A percentile compares a stretch with the other conserved stretches of the same genome.
These are phyloP conservation scores for Mycena vitilis DNA, from an alignment of 768 basidiomycete species.

Conservation along the genomic window DNA sequence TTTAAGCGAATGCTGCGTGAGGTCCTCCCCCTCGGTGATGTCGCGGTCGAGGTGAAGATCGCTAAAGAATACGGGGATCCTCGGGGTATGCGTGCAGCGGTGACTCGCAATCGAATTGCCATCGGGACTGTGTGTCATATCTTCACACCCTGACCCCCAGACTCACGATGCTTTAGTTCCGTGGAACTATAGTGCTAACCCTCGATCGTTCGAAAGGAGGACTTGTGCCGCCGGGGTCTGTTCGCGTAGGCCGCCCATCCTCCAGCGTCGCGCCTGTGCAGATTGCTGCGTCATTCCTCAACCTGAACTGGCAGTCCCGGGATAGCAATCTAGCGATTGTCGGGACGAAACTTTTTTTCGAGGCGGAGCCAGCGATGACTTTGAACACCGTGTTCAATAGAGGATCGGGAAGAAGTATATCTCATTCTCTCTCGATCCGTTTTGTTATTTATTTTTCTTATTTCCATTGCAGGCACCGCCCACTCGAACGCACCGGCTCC, in stretches of 20 bases:
- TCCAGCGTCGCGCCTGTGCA: neutral
- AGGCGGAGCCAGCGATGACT: neutral
- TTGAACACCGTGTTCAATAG: neutral
- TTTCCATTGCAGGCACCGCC: no score
- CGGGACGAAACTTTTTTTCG: constrained; percentile 9
- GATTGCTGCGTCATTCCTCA: neutral
- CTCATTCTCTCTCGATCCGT: no score
- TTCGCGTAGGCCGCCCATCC: neutral
- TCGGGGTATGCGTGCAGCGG: neutral
- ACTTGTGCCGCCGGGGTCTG: neutral
- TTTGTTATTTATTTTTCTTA: no score
- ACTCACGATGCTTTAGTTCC: neutral
- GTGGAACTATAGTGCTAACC: constrained; percentile 9
- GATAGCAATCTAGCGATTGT: constrained; percentile 3
- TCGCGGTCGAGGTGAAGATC: constrained; percentile 6
- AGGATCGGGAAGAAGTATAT: no score
- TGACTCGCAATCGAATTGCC: constrained; percentile 12
- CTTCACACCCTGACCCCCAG: neutral
- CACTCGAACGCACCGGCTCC: no score
- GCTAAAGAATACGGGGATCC: neutral
- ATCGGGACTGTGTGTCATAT: constrained; percentile 3
- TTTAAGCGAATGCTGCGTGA: neutral
- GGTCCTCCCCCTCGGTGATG: neutral
- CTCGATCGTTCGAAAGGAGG: neutral
- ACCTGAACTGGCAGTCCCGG: neutral